Percentiles rank a stretch among this genome's conserved stretches.
phyloP scores from a whole-genome alignment of 164 flowering plant genomes.

The Liquidambar formosana region DNA sequence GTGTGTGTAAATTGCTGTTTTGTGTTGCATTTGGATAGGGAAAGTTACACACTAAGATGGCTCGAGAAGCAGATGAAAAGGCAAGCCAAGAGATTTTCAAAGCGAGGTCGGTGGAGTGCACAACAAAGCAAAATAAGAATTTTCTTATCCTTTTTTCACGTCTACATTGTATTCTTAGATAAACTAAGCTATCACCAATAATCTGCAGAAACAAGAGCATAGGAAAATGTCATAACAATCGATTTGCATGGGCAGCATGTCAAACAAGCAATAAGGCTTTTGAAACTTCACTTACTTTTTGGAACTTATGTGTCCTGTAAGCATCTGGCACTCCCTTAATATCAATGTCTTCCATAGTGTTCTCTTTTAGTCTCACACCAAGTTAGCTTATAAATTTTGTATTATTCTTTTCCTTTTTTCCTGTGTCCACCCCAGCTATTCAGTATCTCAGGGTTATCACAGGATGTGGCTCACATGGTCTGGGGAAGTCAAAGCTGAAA shows the following conservation, averaged over 20 bases:
- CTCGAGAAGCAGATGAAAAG: conserved; percentile 73
- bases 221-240: conserved; percentile 79
- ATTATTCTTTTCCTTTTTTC: neutral
- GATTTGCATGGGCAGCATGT: conserved; percentile 98
- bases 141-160: neutral
- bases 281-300: conserved; percentile 77
- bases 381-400: neutral
- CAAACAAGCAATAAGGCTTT: conserved; percentile 73
- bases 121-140: neutral
- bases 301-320: conserved; percentile 71
- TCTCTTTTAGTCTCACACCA: neutral
- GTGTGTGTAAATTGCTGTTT: neutral
- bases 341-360: neutral
- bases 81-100: conserved; percentile 83
- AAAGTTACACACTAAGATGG: conserved; percentile 42
- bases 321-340: conserved; percentile 17
- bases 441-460: conserved; percentile 77
- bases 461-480: conserved; percentile 80
- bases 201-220: conserved; percentile 71
- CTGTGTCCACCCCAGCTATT: conserved; percentile 50
- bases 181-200: conserved; percentile 4
- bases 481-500: conserved; percentile 74
- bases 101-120: conserved; percentile 56
- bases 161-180: neutral
- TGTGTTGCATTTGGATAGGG: conserved; percentile 46